Base-by-base conservation (phyloP, 768 basidiomycete species). In the Astraeus odoratus region DNA sequence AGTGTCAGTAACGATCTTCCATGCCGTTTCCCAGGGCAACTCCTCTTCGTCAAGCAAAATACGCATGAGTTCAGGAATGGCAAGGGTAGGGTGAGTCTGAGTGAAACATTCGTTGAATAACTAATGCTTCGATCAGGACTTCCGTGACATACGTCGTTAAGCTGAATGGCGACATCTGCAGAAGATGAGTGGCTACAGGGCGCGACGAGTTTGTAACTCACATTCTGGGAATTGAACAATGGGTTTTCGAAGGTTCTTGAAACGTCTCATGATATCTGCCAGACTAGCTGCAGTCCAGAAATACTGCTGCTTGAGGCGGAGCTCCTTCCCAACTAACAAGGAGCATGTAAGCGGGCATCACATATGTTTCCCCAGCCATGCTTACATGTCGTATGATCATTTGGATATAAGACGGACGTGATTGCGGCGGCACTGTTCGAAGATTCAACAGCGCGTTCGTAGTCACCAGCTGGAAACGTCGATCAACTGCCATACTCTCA, bases 281-380 rank as follows among this genome's bases (percentile, higher is more conserved):
- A 93, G 73, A 61, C 83, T 85, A 23, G 93, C 86, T 39, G 87
- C 81, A 33, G 89, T 91, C 91, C 91, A 86, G 70, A 96, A 89
- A 68, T 94, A 94, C 69, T 99, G 95, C 56, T 97, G 95, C 71
- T 95, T 94, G 53, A 98, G 74, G 44, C 95, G 81, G 19, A 90
- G 67, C 60, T 90, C 88, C 57, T 90, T 90, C 45, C 89, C 89
- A 46, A 86, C 86, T 87, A 49, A 19, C 49, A 43, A 8, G 18
- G 20, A 18, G 29, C 55, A 26, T 43, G 39, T 35, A 30, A 33
- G 16, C 4, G 15, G 25, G 20, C 10, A 44, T 20, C 7, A 0
- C 0, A 20, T 18, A 25, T 10, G 22, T n/a, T n/a, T 6, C 1
- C 33, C 36, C 43, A 6, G 34, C 30, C 13, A 39, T 6, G 25